A percentile compares a stretch with the other conserved stretches of the same genome.
Evolutionary conservation across 75 land plant genomes (phyloP).

Genomic region (Cunninghamia lanceolata): DNA sequence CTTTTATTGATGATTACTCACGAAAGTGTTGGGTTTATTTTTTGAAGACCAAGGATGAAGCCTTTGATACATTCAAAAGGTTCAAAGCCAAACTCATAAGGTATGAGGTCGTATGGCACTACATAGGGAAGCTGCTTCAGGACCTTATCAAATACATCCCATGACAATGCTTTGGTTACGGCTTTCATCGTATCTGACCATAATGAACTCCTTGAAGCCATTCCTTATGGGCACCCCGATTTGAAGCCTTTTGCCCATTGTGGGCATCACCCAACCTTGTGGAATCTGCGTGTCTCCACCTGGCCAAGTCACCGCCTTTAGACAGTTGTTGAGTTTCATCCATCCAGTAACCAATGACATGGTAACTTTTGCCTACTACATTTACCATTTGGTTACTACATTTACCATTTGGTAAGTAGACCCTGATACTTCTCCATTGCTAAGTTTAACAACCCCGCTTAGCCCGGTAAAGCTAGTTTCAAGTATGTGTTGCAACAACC

Average conservation of each 20-base stretch:
- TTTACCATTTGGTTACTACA: too few species aligned
- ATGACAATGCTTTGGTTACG: conserved; percentile 9
- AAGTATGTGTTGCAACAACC: background rate
- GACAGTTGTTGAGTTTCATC: background rate
- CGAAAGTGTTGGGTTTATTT: too few species aligned
- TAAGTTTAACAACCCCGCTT: background rate
- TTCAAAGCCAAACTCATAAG: background rate
- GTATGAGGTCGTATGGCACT: conserved; percentile 17
- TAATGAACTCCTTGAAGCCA: conserved; percentile 32
- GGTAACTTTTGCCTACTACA: conserved; percentile 21
- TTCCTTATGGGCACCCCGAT: conserved; percentile 30
- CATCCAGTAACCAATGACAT: conserved; percentile 29
- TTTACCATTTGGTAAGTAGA: conserved; percentile 26
- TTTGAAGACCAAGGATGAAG: too few species aligned
- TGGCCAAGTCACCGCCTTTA: conserved; percentile 28
- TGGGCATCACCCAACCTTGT: conserved; percentile 35
- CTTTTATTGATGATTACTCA: too few species aligned
- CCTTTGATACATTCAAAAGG: too few species aligned
- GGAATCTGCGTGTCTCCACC: conserved; percentile 21
- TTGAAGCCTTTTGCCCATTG: conserved; percentile 15
- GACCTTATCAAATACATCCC: conserved; percentile 38
- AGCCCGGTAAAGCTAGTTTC: background rate
- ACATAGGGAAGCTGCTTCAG: conserved; percentile 22
- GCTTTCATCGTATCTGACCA: background rate
- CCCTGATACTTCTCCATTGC: background rate